phyloP scores from a whole-genome alignment of 2,329 filamentous ascomycete genomes.

The Penicillium sp. region DNA sequence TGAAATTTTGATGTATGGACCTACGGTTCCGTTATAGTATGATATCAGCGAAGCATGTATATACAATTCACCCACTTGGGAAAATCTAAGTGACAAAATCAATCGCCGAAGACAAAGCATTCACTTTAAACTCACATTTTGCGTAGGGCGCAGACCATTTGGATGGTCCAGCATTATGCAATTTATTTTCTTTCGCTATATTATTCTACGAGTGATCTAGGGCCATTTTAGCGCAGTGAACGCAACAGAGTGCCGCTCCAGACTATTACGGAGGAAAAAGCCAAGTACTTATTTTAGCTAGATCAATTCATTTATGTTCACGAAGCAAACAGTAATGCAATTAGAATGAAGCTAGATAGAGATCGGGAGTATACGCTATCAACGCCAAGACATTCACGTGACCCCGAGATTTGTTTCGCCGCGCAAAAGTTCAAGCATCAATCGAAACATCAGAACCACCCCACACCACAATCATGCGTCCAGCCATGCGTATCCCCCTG shows the following conservation, averaged over 20 bases:
- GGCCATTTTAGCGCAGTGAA: not conserved
- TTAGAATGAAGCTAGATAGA: not conserved
- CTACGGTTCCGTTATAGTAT: slow-evolving; percentile 8
- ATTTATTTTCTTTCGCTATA: too few species aligned
- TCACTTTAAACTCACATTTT: not conserved
- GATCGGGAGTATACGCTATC: not conserved
- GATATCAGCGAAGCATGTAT: slow-evolving; percentile 27
- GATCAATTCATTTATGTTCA: too few species aligned
- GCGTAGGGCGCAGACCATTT: not conserved
- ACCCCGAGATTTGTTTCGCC: slow-evolving; percentile 25
- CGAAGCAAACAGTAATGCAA: too few species aligned
- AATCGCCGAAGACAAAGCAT: not conserved
- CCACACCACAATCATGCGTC: slow-evolving; percentile 37
- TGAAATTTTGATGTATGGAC: not conserved
- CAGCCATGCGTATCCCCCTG: slow-evolving; percentile 37
- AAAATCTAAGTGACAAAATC: not conserved
- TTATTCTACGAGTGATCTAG: not conserved
- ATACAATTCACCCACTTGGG: slow-evolving; percentile 18
- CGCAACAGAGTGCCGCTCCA: too few species aligned
- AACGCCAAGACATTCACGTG: slow-evolving; percentile 30
- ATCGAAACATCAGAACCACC: not conserved
- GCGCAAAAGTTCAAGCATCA: slow-evolving; percentile 19
- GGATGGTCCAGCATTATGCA: not conserved
- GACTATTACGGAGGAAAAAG: too few species aligned
- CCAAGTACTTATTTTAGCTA: too few species aligned